Evolutionary conservation across 148 eudicot genomes (phyloP), one percentile per base, ranked within the genome.

Genomic region (Oxyria digyna): DNA sequence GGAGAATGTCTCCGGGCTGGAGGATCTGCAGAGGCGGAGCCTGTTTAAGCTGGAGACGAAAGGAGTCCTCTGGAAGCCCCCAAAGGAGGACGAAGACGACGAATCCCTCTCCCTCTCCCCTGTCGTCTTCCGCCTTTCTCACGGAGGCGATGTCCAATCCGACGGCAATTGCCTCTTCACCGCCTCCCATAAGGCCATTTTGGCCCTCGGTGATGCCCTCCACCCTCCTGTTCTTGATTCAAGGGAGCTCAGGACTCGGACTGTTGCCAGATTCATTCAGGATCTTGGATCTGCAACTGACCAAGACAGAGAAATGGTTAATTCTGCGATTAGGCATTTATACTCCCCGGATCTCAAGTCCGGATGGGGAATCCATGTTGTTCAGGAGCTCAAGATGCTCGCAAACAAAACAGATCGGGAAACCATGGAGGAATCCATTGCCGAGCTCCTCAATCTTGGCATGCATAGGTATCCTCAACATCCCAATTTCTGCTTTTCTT

Each of bases 281-380:
- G 97, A 91, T 83, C 78, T 86, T 31, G 86, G 81, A 64, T 71
- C 71, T 8, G 82, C 76, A 54, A 78, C 68, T 41, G 75, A 71
- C 0, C 80, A 74, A 52, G 88, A 83, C 75, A 83, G 71, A 15
- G 71, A 67, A n/a, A 68, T 70, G 42, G 82, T 87, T 14, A 86
- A 84, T 29, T 11, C 26, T 17, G 89, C 78, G n/a, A 87, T 92
- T 6, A 78, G 67, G 83, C 80, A 85, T 54, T 81, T 89, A 94
- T 92, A 92, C 52, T 49, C 77, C 1, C 96, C 96, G 1, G 96
- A 92, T 85, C 81, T 92, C 57, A 80, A 67, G 35, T 43, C 45
- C 6, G 96, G 98, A 2, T 92, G 98, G 98, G 98, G 98, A 4
- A 70, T 89, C 27, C 94, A 89, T 77, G 88, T 92, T 10, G 96